Conservation (phyloP, 768 basidiomycete species). For the Lactarius pseudohatsudake region DNA sequence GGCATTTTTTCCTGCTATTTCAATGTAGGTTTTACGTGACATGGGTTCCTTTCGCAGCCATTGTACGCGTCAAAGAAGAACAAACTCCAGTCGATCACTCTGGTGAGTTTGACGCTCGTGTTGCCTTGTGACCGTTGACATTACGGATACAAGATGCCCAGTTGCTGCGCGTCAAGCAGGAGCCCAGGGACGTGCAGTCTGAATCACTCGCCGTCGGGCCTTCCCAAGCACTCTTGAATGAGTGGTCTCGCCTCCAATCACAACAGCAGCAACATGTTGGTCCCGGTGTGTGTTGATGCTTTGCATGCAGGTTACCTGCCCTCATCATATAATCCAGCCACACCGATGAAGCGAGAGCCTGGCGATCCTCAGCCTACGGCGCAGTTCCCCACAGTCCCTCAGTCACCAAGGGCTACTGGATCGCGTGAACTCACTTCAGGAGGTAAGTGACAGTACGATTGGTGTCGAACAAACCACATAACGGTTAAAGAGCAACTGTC, state of each 20-base stretch:
- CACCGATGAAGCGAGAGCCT: not conserved
- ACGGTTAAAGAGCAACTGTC: conserved; percentile 6
- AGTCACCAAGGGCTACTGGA: conserved; percentile 7
- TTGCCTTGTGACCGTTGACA: not conserved
- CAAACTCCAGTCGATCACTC: not conserved
- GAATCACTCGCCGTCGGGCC: not conserved
- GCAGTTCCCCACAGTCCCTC: not conserved
- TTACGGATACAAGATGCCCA: conserved; percentile 2
- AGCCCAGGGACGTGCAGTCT: not conserved
- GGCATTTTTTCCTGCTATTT: not conserved
- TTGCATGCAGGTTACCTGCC: not conserved
- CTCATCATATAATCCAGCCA: not conserved
- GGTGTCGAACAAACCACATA: not conserved
- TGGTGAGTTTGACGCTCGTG: not conserved
- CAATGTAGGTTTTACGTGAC: not conserved
- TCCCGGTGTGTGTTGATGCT: not conserved
- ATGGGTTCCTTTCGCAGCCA: conserved; percentile 1
- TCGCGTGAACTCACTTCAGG: not conserved
- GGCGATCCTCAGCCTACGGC: not conserved
- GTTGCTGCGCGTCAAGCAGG: conserved; percentile 15
- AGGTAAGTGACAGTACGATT: conserved; percentile 15
- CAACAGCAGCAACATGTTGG: not conserved
- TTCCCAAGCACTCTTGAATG: conserved; percentile 11
- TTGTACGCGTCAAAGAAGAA: conserved; percentile 17
- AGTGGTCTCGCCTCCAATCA: conserved; percentile 18